phyloP scores from a whole-genome alignment of 805 yeast genomes.

The Lachancea fermentati region DNA sequence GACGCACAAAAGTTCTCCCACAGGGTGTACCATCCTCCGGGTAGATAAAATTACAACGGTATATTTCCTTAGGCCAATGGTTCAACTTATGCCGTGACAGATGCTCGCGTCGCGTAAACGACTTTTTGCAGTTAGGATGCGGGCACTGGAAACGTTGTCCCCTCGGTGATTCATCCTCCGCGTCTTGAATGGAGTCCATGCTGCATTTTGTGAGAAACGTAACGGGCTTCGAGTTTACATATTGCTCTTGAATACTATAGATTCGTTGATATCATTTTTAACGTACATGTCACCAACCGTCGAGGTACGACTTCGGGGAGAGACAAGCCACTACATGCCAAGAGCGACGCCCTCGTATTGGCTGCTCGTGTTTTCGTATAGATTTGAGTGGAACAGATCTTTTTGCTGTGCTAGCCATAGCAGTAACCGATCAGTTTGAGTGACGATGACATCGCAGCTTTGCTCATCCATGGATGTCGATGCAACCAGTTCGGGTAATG shows the following conservation, averaged over 20 bases:
- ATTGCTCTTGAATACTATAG: background rate
- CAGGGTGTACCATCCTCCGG: constrained; percentile 36
- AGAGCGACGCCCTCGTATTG: constrained; percentile 34
- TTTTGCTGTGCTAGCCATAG: constrained; percentile 23
- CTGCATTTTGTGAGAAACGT: background rate
- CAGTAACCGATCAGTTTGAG: constrained; percentile 24
- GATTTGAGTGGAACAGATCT: constrained; percentile 9
- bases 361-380: constrained; percentile 30
- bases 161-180: background rate
- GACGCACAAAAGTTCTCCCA: constrained; percentile 55
- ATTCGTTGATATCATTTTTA: background rate
- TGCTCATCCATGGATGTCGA: constrained; percentile 78
- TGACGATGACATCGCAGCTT: constrained; percentile 35
- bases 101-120: constrained; percentile 56
- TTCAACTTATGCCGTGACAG: constrained; percentile 56
- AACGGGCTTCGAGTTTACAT: background rate
- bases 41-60: constrained; percentile 37
- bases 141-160: constrained; percentile 30
- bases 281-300: too few species aligned
- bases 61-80: constrained; percentile 49
- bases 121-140: constrained; percentile 47
- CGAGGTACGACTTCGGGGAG: too few species aligned
- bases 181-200: background rate
- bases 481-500: constrained; percentile 77
- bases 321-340: constrained; percentile 21